Percentiles rank a stretch among this genome's conserved stretches.
Evolutionary conservation across 306 rosid species (phyloP).

Genomic region (Cicer bijugum): DNA sequence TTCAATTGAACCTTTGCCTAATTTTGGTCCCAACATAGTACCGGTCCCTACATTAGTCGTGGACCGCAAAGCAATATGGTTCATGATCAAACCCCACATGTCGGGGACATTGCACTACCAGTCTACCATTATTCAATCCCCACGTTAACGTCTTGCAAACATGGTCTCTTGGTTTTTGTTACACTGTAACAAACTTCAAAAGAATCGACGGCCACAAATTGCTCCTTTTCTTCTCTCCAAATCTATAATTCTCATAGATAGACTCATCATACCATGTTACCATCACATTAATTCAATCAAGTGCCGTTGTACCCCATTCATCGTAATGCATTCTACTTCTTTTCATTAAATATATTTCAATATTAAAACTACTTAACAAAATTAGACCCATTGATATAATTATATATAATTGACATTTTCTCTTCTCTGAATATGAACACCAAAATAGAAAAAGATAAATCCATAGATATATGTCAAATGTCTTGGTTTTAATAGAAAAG

Average conservation of each 20-base stretch:
- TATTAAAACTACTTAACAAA: neutral
- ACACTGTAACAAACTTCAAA: slow-evolving; percentile 38
- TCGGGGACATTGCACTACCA: slow-evolving; percentile 62
- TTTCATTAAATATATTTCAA: neutral
- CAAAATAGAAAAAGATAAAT: neutral
- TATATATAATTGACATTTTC: neutral
- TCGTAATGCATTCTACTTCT: slow-evolving; percentile 11
- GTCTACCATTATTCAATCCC: slow-evolving; percentile 54
- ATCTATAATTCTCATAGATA: slow-evolving; percentile 39
- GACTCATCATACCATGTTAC: slow-evolving; percentile 46
- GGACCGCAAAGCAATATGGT: slow-evolving; percentile 60
- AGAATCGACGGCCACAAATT: slow-evolving; percentile 41
- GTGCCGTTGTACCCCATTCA: slow-evolving; percentile 32
- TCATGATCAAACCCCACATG: slow-evolving; percentile 65
- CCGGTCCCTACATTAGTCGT: slow-evolving; percentile 49
- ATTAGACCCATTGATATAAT: neutral
- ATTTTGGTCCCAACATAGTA: slow-evolving; percentile 41
- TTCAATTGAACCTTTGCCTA: slow-evolving; percentile 46
- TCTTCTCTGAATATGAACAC: neutral
- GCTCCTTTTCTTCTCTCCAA: slow-evolving; percentile 42
- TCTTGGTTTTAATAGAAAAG: neutral
- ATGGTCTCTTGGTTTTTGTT: slow-evolving; percentile 40
- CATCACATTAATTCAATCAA: slow-evolving; percentile 35
- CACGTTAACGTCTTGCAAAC: slow-evolving; percentile 41
- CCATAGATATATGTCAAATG: neutral